phyloP scores from a whole-genome alignment of 2,329 filamentous ascomycete genomes.

The Paraconiothyrium brasiliense region DNA sequence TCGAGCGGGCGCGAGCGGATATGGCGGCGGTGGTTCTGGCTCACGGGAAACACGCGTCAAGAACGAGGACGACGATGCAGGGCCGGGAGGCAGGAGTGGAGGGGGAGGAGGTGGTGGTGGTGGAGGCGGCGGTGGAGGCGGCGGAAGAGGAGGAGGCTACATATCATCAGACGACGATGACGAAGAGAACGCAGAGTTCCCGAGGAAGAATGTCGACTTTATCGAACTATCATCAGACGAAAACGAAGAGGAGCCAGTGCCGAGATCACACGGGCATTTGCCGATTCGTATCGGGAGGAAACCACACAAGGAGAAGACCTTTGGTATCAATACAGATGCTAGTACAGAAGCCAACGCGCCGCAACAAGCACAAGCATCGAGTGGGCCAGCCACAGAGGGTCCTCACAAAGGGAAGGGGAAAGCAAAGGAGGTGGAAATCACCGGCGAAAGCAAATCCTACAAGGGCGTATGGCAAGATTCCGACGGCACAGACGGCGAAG shows the following conservation, averaged over 20 bases:
- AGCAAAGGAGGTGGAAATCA: slow-evolving; percentile 55
- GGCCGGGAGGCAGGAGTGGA: slow-evolving; percentile 36
- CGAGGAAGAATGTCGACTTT: slow-evolving; percentile 65
- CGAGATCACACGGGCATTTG: slow-evolving; percentile 35
- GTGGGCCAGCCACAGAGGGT: slow-evolving; percentile 29
- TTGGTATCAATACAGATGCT: slow-evolving; percentile 64
- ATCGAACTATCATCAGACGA: slow-evolving; percentile 67
- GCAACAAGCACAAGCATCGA: slow-evolving; percentile 45
- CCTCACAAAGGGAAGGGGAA: slow-evolving; percentile 52
- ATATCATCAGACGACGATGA: slow-evolving; percentile 62
- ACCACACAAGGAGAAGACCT: slow-evolving; percentile 63
- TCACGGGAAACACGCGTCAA: slow-evolving; percentile 44
- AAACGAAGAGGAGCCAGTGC: slow-evolving; percentile 45
- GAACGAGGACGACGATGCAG: slow-evolving; percentile 38
- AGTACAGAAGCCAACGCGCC: slow-evolving; percentile 56
- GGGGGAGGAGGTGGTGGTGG: slow-evolving; percentile 41
- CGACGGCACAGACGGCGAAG: slow-evolving; percentile 47
- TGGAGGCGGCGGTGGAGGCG: slow-evolving; percentile 21
- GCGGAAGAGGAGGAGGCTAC: slow-evolving; percentile 51
- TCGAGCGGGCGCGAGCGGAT: slow-evolving; percentile 31
- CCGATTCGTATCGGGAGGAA: slow-evolving; percentile 66
- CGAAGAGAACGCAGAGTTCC: slow-evolving; percentile 53
- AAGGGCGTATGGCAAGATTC: slow-evolving; percentile 57
- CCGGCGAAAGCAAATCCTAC: slow-evolving; percentile 52
- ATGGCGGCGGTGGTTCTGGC: slow-evolving; percentile 39